A percentile compares a stretch with the other conserved stretches of the same genome.
phyloP scores from a whole-genome alignment of 2,329 filamentous ascomycete genomes.

The Fusarium piperis region DNA sequence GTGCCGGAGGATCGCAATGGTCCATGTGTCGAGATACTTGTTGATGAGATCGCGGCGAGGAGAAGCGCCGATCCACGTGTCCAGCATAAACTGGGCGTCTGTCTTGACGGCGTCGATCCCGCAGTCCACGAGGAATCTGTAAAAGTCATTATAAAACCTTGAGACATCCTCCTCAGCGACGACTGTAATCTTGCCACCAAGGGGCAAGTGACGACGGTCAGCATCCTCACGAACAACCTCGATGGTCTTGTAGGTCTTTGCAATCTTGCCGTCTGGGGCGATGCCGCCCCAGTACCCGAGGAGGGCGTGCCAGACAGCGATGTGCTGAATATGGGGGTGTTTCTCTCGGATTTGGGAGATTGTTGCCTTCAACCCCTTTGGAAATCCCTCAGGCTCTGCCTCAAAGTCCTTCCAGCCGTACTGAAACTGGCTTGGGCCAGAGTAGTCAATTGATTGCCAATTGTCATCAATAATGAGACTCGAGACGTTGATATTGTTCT shows the following conservation, averaged over 20 bases:
- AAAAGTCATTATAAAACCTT: constrained; percentile 91
- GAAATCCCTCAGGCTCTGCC: constrained; percentile 82
- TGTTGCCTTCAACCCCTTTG: constrained; percentile 78
- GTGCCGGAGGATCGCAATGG: constrained; percentile 77
- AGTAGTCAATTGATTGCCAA: constrained; percentile 80
- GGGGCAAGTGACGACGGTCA: constrained; percentile 56
- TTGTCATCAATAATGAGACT: constrained; percentile 97
- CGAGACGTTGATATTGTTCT: constrained; percentile 78
- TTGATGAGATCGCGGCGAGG: constrained; percentile 77
- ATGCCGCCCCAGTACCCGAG: constrained; percentile 93
- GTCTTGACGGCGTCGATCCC: constrained; percentile 92
- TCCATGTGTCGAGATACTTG: constrained; percentile 88
- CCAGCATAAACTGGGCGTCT: constrained; percentile 90
- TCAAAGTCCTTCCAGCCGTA: constrained; percentile 85
- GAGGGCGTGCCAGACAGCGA: constrained; percentile 95
- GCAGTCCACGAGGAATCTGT: constrained; percentile 76
- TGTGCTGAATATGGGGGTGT: constrained; percentile 79
- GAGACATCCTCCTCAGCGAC: constrained; percentile 78
- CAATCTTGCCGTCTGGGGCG: constrained; percentile 77
- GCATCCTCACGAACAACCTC: constrained; percentile 62
- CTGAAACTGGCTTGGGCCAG: constrained; percentile 62
- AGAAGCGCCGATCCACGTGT: constrained; percentile 74
- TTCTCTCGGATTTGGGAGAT: constrained; percentile 74
- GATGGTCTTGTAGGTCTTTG: constrained; percentile 80
- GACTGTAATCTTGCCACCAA: constrained; percentile 74